Evolutionary conservation across 139 green algal species (phyloP), one percentile per base, ranked within the genome.

Genomic region (Chlorella ohadii): DNA sequence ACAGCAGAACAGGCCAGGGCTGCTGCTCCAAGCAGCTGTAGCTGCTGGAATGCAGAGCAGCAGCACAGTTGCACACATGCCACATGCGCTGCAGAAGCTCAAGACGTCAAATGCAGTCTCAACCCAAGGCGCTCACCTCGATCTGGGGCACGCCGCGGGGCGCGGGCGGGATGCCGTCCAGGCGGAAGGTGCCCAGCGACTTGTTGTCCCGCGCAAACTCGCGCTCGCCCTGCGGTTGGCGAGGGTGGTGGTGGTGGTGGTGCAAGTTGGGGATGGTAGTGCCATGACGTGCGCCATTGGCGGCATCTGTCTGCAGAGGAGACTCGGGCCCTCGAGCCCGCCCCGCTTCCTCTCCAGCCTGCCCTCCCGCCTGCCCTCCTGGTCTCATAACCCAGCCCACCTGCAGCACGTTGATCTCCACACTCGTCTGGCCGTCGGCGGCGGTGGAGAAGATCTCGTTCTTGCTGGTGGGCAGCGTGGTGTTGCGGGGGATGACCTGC

Each of bases 361-460:
- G n/a, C n/a, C n/a, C n/a, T n/a, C n/a, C n/a, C n/a, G n/a, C n/a
- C n/a, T n/a, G n/a, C n/a, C n/a, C n/a, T n/a, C n/a, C n/a, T n/a
- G n/a, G n/a, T n/a, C n/a, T n/a, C n/a, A n/a, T n/a, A n/a, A n/a
- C n/a, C 51, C 51, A 23, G 51, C 51, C 51, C 94, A 99, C 97
- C 93, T 99, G 75, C 36, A 82, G 76, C 76, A 72, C 76, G 36
- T 99, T 96, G 36, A 97, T 92, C 90, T 99, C 97, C 55, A 85
- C 97, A 41, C 93, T 96, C 0, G 97, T 96, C 94, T 99, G 97
- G 93, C 99, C 99, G 92, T 99, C 97, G 27, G 91, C 90, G 91
- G 98, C 99, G 33, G 97, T 99, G 57, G 93, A 98, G 95, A 99
- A 99, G 27, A 99, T 89, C 93, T 99, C 95, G 92, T 99, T 97